Conservation (phyloP, 139 green algal genomes). For the Astrephomene gubernaculifera region DNA sequence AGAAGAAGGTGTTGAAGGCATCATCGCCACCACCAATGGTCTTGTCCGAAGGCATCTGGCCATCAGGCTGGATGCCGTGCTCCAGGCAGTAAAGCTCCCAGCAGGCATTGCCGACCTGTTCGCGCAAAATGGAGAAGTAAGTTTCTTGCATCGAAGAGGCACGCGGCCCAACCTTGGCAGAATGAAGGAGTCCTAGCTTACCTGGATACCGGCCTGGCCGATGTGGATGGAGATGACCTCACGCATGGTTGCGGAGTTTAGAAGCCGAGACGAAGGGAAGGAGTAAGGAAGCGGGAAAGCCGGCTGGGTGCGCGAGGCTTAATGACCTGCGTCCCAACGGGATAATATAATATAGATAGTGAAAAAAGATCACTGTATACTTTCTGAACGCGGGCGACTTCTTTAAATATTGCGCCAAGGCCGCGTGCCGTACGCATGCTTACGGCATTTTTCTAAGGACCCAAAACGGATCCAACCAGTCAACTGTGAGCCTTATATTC, state of each 20-base stretch:
- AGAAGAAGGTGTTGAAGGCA: constrained; percentile 98
- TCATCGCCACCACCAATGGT: constrained; percentile 91
- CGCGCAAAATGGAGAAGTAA: too few relatives aligned
- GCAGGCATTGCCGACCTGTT: constrained; percentile 97
- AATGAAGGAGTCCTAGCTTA: constrained; percentile 82
- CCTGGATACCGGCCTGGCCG: constrained; percentile 88
- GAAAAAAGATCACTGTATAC: too few relatives aligned
- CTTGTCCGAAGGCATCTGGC: constrained; percentile 97
- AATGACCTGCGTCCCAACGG: constrained; percentile 30
- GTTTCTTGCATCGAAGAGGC: background rate
- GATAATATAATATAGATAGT: background rate
- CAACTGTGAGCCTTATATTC: too few relatives aligned
- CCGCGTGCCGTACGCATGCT: background rate
- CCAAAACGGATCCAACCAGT: too few relatives aligned
- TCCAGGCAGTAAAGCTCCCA: constrained; percentile 99
- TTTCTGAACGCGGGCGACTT: too few relatives aligned
- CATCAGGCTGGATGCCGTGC: constrained; percentile 98
- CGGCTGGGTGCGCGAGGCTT: constrained; percentile 16
- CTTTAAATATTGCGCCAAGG: background rate
- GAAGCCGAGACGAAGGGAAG: too few relatives aligned
- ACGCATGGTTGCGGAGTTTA: constrained; percentile 77
- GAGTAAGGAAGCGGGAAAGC: background rate
- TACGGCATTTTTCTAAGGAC: background rate
- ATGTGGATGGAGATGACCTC: constrained; percentile 99
- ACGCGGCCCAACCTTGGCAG: background rate